Conservation (phyloP, 257 asterid genomes). For the Lavandula angustifolia region DNA sequence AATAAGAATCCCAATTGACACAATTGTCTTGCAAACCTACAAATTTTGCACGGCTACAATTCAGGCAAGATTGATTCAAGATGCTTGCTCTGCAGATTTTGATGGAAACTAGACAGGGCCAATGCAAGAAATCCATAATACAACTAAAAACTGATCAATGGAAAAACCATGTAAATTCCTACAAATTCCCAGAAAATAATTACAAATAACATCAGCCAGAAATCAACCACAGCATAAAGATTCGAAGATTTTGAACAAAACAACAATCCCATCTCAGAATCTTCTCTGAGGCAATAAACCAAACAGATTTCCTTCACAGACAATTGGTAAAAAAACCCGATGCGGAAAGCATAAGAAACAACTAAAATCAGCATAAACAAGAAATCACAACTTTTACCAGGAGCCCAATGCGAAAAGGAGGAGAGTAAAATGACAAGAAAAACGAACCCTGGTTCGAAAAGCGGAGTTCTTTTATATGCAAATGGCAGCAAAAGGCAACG, state of each 20-base stretch:
- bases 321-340: background rate
- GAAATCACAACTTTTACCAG: slow-evolving; percentile 26
- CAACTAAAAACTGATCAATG: background rate
- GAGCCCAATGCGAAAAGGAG: slow-evolving; percentile 11
- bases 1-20: background rate
- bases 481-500: slow-evolving; percentile 27
- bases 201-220: slow-evolving; percentile 8
- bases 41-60: background rate
- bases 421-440: background rate
- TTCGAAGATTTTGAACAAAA: background rate
- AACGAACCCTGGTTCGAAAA: slow-evolving; percentile 13
- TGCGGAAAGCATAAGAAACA: slow-evolving; percentile 6
- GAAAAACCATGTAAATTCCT: background rate
- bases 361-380: slow-evolving; percentile 4
- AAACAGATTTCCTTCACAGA: background rate
- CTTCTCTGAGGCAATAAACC: background rate
- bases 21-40: background rate
- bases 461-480: background rate
- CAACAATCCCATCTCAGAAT: slow-evolving; percentile 20
- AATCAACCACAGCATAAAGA: background rate
- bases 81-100: too few relatives aligned
- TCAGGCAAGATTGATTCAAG: slow-evolving; percentile 12
- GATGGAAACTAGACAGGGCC: background rate
- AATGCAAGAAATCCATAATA: background rate
- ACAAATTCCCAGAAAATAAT: slow-evolving; percentile 4